Evolutionary conservation across 2,329 filamentous ascomycete species (phyloP), one percentile per base, ranked within the genome.

Genomic region (Ceratocystis diversiconidia): DNA sequence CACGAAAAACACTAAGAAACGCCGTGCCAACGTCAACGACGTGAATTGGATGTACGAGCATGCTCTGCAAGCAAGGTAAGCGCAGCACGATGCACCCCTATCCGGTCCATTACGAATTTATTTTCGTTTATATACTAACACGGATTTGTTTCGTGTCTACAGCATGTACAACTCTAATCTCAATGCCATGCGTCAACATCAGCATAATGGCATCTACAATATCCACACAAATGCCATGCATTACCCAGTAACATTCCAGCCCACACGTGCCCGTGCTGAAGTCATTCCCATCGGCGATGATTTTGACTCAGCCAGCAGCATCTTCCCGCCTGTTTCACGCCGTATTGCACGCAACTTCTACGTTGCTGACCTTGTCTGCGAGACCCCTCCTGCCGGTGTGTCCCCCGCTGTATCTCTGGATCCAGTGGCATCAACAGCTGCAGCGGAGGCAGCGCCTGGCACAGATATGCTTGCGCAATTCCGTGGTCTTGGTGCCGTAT

Each of bases 11-110:
- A 88, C 88, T 66, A 96, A 95, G 78, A 90, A 90, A 78, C 83
- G 88, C 70, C 88, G 88, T 71, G 88, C 95, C 48, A 88, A 91
- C 67, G 87, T 97, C 67, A 97, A 92, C 64, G 90, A 95, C 71
- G 85, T 87, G 66, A 99, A 97, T 74, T 99, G 94, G 94, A 94
- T 95, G 82, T 80, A 94, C 66, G 91, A 97, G 76, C 94, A 99
- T 76, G 91, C 92, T 32, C 85, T 89, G 62, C 90, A 92, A 74
- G 90, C 92, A 65, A 92, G 88, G 91, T 95, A 80, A 71, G 81
- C 5, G 19, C 15, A n/a, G 12, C 48, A 52, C 15, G 7, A 10
- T 28, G 1, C 52, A 28, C 7, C 5, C 28, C 28, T 19, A 3
- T 19, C 8, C n/a, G 15, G 28, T 19, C 28, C 19, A 22, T 19